Percentiles rank a stretch among this genome's conserved stretches.
Evolutionary conservation across 352 stramenopile species (phyloP).

Genomic region (Phytophthora litchii): DNA sequence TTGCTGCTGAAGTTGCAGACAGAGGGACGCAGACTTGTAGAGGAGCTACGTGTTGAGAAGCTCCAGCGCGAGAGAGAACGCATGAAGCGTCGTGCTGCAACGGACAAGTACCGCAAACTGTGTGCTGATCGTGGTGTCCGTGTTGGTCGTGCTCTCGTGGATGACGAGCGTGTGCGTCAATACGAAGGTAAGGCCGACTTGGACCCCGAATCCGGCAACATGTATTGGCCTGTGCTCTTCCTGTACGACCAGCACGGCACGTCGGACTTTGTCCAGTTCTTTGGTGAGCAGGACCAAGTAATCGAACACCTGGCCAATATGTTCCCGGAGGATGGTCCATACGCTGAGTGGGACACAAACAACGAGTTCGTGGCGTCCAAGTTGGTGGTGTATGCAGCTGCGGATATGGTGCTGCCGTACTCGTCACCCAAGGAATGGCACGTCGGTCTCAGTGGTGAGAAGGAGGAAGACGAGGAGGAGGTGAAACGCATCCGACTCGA

Average conservation of each 20-base stretch:
- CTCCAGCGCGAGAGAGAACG: slow-evolving; percentile 69
- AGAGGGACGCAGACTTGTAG: slow-evolving; percentile 59
- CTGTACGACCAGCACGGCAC: slow-evolving; percentile 87
- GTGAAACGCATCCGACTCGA: slow-evolving; percentile 62
- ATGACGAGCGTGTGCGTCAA: slow-evolving; percentile 81
- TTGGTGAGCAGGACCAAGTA: slow-evolving; percentile 80
- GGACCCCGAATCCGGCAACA: slow-evolving; percentile 58
- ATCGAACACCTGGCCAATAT: slow-evolving; percentile 90
- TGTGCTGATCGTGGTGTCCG: slow-evolving; percentile 65
- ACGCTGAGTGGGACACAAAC: slow-evolving; percentile 78
- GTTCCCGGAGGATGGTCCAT: slow-evolving; percentile 88
- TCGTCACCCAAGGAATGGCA: slow-evolving; percentile 72
- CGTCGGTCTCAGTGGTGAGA: slow-evolving; percentile 72
- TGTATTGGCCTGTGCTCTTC: slow-evolving; percentile 86
- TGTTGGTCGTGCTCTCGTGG: slow-evolving; percentile 75
- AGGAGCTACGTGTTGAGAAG: slow-evolving; percentile 67
- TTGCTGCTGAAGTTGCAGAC: slow-evolving; percentile 71
- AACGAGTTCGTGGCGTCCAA: slow-evolving; percentile 79
- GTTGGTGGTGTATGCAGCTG: slow-evolving; percentile 75
- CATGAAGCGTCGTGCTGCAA: slow-evolving; percentile 70
- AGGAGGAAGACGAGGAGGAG: slow-evolving; percentile 75
- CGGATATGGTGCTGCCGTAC: slow-evolving; percentile 77
- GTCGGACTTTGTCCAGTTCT: slow-evolving; percentile 83
- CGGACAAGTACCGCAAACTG: slow-evolving; percentile 81
- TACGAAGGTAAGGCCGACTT: slow-evolving; percentile 85